Evolutionary conservation across 2,329 filamentous ascomycete species (phyloP), one percentile per base, ranked within the genome.

Genomic region (Chaetomiaceae sp.): DNA sequence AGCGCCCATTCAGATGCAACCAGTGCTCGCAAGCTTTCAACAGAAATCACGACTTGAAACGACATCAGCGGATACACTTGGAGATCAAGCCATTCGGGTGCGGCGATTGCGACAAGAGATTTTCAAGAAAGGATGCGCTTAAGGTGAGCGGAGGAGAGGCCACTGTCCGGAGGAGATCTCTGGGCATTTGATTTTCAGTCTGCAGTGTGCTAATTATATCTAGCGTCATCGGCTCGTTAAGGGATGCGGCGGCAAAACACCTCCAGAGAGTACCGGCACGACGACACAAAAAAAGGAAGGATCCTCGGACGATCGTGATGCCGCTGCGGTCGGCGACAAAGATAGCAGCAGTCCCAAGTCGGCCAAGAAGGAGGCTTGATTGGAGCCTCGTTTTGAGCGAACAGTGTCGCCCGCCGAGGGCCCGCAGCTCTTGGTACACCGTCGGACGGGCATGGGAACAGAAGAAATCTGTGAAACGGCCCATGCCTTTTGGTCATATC

Each of bases 11-110:
- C 76, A 91, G 91, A 70, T 99, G 94, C 67, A 90, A 97, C 62
- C 81, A 88, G 66, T 99, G 94, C 65, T 83, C 88, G 0, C 90
- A 95, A 67, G 91, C 89, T 33, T 99, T 99, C 74, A 97, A 95
- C 69, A 80, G 94, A 4, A 97, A 97, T 60, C 94, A 97, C 66
- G 94, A 97, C 66, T 71, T 97, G 62, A 99, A 99, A 73, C 81
- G 94, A 47, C 94, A 99, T 69, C 96, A 96, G 76, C 78, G 90
- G 45, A 97, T 97, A 54, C 94, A 99, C 70, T 72, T 97, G 53
- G 89, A 90, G 0, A 89, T 97, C 36, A 99, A 99, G 76, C 94
- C 94, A 0, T 97, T 92, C 69, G 91, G 91, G 0, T 99, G 94
- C 68, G 82, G 76, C 6, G 86, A 87, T 65, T 99, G 94, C 67